These are phyloP conservation scores for Ganoderma meredithae DNA, from an alignment of 1,284 basidiomycete species.

Conservation along the genomic window DNA sequence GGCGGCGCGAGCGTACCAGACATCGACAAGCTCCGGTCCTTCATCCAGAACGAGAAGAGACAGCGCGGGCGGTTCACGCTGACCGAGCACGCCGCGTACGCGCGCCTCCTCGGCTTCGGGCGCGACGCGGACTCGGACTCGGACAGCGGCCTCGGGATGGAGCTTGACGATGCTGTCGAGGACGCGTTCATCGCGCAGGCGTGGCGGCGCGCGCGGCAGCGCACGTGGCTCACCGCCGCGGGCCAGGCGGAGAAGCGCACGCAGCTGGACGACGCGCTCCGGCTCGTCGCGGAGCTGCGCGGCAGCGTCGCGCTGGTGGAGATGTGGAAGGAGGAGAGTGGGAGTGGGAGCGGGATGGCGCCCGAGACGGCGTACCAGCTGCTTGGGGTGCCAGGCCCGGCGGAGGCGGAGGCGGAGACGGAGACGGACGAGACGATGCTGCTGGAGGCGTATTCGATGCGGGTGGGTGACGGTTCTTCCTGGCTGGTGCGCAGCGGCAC, in stretches of 20 bases:
- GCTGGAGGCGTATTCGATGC: constrained; percentile 74
- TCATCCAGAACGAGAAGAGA: constrained; percentile 64
- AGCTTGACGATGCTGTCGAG: constrained; percentile 70
- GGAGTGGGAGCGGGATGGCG: constrained; percentile 66
- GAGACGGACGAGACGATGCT: constrained; percentile 82
- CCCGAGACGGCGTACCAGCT: constrained; percentile 77
- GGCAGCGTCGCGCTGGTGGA: constrained; percentile 57
- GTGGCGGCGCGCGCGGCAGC: constrained; percentile 67
- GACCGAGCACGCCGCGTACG: constrained; percentile 17
- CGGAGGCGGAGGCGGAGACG: constrained; percentile 29
- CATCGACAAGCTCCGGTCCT: constrained; percentile 56
- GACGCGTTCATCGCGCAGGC: constrained; percentile 74
- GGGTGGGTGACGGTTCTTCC: constrained; percentile 58
- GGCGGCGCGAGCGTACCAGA: constrained; percentile 50
- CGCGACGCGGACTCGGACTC: constrained; percentile 40
- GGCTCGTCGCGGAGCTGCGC: constrained; percentile 66
- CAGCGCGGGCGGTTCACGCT: constrained; percentile 63
- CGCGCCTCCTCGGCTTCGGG: constrained; percentile 69
- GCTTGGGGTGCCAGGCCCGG: constrained; percentile 62
- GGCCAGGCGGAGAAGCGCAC: constrained; percentile 52
- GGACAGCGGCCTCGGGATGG: constrained; percentile 61
- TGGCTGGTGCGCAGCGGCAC: not conserved
- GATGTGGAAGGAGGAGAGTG: constrained; percentile 61
- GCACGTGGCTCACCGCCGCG: constrained; percentile 62
- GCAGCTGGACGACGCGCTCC: constrained; percentile 68